Evolutionary conservation across 2,329 filamentous ascomycete species (phyloP).

Genomic region (Aspergillus transmontanensis): DNA sequence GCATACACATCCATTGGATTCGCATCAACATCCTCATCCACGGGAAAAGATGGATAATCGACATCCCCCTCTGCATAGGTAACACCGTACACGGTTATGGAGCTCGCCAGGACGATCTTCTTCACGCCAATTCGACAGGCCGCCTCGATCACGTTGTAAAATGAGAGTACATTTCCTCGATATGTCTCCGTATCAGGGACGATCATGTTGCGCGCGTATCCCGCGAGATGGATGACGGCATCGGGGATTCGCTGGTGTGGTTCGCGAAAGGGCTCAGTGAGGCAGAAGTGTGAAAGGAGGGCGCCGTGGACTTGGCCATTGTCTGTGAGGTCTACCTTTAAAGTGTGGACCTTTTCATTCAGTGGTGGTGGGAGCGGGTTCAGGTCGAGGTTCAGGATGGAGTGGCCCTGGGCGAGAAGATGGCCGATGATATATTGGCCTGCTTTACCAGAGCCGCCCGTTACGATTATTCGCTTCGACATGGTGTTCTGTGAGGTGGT

Average conservation of each 20-base stretch:
- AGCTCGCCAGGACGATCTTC: constrained; percentile 64
- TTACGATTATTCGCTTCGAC: constrained; percentile 53
- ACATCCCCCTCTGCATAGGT: constrained; percentile 62
- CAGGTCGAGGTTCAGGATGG: constrained; percentile 60
- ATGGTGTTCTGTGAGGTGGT: constrained; percentile 9
- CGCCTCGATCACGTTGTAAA: constrained; percentile 66
- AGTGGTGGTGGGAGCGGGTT: constrained; percentile 37
- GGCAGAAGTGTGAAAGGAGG: constrained; percentile 59
- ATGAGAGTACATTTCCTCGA: constrained; percentile 56
- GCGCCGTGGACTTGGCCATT: constrained; percentile 60
- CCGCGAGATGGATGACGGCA: constrained; percentile 65
- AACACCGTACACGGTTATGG: constrained; percentile 63
- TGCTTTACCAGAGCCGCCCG: constrained; percentile 59
- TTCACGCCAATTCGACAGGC: constrained; percentile 63
- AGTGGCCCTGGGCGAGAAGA: constrained; percentile 53
- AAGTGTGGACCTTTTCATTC: constrained; percentile 53
- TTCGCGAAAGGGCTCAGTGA: constrained; percentile 41
- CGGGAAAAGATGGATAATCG: constrained; percentile 60
- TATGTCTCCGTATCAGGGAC: constrained; percentile 64
- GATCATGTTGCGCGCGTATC: constrained; percentile 62
- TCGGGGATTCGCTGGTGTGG: constrained; percentile 52
- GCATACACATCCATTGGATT: constrained; percentile 66
- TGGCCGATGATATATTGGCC: constrained; percentile 58
- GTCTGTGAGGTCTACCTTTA: constrained; percentile 59
- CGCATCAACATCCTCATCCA: constrained; percentile 61